Evolutionary conservation across 2,329 filamentous ascomycete species (phyloP), one percentile per base, ranked within the genome.

Genomic region (Chaetomium strumarium): DNA sequence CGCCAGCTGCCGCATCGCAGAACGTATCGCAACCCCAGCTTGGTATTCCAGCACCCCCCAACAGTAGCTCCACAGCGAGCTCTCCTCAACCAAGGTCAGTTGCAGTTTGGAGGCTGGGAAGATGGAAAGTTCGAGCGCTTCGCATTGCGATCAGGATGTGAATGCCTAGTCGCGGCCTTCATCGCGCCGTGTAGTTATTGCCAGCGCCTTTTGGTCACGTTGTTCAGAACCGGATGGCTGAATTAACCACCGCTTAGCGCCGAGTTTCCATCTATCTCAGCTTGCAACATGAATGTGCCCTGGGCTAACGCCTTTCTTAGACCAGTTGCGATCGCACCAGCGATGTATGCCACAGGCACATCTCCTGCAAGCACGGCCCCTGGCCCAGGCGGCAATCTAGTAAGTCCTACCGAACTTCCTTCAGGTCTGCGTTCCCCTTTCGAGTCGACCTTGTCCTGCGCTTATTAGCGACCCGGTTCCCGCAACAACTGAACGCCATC

Each of bases 1-100:
- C 75, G 1, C 68, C 72, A 17, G 70, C 68, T 16, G 73, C 74
- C 14, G 46, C 41, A 14, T 20, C 56, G n/a, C 60, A 62, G 34
- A 38, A 24, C 12, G 63, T 72, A 52, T 68, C 70, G 14, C 75
- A 79, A 19, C 33, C 36, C 39, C 64, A 79, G 37, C 70, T 76
- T 9, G 71, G 69, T 33, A 72, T 79, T 31, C 68, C 73, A 12
- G 67, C 73, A 3, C 66, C 79, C 42, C 73, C 74, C 36, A 66
- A 72, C 24, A 68, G 68, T 29, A 64, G 17, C 38, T 16, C 52
- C 5, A 34, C 46, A 16, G 66, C 67, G 11, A 69, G 64, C 59
- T 70, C 75, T 49, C 71, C 74, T 40, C 75, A 76, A 58, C 57
- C 71, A 57, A 75, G 73, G 76, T 79, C 67, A 66, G 74, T 63